A percentile compares a stretch with the other conserved stretches of the same genome.
Evolutionary conservation across 1,284 basidiomycete species (phyloP).

Genomic region (Phaffia rhodozyma): DNA sequence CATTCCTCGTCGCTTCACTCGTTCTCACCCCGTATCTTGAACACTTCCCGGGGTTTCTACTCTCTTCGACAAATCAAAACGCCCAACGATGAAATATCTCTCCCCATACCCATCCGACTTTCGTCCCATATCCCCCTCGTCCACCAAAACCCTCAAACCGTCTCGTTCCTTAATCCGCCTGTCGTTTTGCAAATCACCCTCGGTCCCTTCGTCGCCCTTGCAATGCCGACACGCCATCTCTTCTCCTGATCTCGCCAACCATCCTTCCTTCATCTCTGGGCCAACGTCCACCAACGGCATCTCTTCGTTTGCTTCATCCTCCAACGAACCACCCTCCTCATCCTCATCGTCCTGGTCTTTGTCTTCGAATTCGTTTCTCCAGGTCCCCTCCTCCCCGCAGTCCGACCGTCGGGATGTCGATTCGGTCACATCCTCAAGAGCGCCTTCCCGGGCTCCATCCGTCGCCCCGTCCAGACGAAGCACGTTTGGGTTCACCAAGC

Average conservation of each 20-base stretch:
- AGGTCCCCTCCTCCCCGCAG: slow-evolving; percentile 6
- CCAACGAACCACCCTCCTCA: background rate
- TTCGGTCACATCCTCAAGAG: background rate
- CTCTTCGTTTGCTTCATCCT: background rate
- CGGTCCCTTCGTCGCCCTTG: background rate
- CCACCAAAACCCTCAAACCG: background rate
- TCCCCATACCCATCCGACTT: background rate
- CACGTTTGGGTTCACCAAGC: slow-evolving; percentile 9
- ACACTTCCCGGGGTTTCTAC: background rate
- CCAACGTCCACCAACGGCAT: background rate
- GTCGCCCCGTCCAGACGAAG: slow-evolving; percentile 1
- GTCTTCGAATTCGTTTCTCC: background rate
- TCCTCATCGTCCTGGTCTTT: background rate
- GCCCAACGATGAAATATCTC: background rate
- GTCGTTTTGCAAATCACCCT: background rate
- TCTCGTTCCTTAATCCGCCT: background rate
- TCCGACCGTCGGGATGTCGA: background rate
- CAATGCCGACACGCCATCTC: background rate
- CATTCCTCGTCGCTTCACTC: background rate
- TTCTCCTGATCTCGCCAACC: background rate
- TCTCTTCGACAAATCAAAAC: background rate
- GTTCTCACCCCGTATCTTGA: background rate
- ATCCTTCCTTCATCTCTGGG: background rate
- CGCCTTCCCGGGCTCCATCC: background rate
- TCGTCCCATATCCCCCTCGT: background rate